Evolutionary conservation across 179 eudicot genomes (phyloP), one percentile per base, ranked within the genome.

Genomic region (Monotropa hypopitys): DNA sequence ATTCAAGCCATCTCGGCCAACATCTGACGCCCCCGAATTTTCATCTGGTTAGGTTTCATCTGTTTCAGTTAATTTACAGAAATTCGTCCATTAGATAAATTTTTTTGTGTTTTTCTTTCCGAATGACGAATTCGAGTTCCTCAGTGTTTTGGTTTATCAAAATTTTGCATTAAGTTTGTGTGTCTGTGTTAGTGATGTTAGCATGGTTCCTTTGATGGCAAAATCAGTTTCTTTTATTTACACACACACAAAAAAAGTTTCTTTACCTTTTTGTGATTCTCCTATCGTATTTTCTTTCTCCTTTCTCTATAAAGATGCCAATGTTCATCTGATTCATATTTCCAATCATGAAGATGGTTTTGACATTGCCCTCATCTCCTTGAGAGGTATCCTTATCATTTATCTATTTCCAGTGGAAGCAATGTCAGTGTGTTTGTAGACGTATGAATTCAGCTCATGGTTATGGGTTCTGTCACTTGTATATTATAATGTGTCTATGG

Each of bases 31-130:
- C 32, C 51, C 81, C 10, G 72, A 65, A 23, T 59, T 50, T 18
- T 57, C 81, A 74, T 75, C 83, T 70, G 82, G 79, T 80, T 56
- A 78, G 72, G 70, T 73, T 72, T 57, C 10, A 2, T 45, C 68
- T 21, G 28, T 79, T 72, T 28, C 12, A 21, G 26, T 50, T 38
- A 45, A 4, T 43, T 73, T 30, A 51, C 23, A 12, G 1, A 38
- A 51, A 4, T 53, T 73, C 65, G n/a, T 18, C 42, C 28, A 40
- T 20, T 40, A 3, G 20, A 35, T 0, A 28, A 13, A 12, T 4
- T 7, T 0, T 23, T 18, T 47, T 46, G 30, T 15, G 28, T 3
- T 50, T 50, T 53, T 50, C 16, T 16, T 9, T 50, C 12, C 32
- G 26, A 18, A 33, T 2, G 26, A 49, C 18, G 75, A 20, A 15